phyloP scores from a whole-genome alignment of 192 early-diverging fungal genomes.

The Funneliformis mosseae region DNA sequence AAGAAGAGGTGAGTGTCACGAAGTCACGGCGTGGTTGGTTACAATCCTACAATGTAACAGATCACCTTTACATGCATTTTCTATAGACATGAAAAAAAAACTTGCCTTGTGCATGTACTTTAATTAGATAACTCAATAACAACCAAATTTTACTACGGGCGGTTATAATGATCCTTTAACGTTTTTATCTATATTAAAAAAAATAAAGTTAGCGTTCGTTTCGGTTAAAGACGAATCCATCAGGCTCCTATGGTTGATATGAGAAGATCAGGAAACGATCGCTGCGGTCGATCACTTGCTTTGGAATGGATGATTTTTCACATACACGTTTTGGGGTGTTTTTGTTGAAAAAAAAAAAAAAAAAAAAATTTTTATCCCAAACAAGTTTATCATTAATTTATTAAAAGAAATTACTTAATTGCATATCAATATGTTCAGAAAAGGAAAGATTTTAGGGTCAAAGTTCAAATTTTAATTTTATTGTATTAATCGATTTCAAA shows the following conservation, averaged over 20 bases:
- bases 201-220: background rate
- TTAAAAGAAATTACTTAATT: background rate
- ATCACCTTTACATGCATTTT: background rate
- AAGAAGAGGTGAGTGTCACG: no score
- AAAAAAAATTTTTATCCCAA: background rate
- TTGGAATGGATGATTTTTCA: background rate
- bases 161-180: background rate
- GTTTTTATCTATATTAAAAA: background rate
- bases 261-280: no score
- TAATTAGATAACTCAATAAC: background rate
- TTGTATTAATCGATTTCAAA: background rate
- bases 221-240: background rate
- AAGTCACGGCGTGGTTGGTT: no score
- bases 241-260: no score
- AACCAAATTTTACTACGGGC: background rate
- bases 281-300: no score
- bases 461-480: background rate
- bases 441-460: background rate
- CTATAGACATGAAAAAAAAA: no score
- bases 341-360: background rate
- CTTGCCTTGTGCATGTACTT: background rate
- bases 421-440: background rate
- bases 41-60: background rate
- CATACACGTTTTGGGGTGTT: background rate
- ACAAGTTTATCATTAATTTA: background rate